Conservation (phyloP, 73 alveolate genomes). For the Paramecium bursaria region DNA sequence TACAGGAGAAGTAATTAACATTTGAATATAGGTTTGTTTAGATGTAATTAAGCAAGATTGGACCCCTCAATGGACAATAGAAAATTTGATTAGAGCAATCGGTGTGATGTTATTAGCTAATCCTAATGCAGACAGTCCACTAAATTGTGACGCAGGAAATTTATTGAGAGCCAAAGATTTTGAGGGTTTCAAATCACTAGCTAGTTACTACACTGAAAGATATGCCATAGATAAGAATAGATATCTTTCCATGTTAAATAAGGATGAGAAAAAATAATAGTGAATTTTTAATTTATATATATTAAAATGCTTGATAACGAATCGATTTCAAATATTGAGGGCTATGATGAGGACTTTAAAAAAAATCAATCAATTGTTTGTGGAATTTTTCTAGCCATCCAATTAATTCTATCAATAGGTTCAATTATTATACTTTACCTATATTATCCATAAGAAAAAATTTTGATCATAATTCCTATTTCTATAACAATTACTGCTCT, state of each 20-base stretch:
- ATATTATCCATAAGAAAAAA: too few species aligned
- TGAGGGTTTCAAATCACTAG: constrained; percentile 87
- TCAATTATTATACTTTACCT: too few species aligned
- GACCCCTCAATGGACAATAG: constrained; percentile 97
- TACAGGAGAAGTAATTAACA: constrained; percentile 78
- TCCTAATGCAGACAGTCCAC: constrained; percentile 98
- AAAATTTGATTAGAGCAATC: constrained; percentile 92
- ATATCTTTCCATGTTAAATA: not conserved
- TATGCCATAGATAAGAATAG: constrained; percentile 70
- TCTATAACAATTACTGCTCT: too few species aligned
- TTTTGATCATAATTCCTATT: too few species aligned
- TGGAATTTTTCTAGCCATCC: too few species aligned
- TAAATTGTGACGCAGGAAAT: constrained; percentile 97
- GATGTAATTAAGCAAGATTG: constrained; percentile 93
- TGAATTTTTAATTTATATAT: not conserved
- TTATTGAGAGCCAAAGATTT: constrained; percentile 89
- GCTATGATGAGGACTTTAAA: too few species aligned
- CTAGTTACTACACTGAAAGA: constrained; percentile 87
- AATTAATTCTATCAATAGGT: too few species aligned
- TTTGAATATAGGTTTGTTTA: constrained; percentile 71
- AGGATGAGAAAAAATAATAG: not conserved
- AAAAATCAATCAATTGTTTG: too few species aligned
- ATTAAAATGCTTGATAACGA: too few species aligned
- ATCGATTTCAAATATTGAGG: too few species aligned
- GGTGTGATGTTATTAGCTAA: constrained; percentile 80